Conservation (phyloP, 2,329 filamentous ascomycete genomes). For the Aspergillus japonicus region DNA sequence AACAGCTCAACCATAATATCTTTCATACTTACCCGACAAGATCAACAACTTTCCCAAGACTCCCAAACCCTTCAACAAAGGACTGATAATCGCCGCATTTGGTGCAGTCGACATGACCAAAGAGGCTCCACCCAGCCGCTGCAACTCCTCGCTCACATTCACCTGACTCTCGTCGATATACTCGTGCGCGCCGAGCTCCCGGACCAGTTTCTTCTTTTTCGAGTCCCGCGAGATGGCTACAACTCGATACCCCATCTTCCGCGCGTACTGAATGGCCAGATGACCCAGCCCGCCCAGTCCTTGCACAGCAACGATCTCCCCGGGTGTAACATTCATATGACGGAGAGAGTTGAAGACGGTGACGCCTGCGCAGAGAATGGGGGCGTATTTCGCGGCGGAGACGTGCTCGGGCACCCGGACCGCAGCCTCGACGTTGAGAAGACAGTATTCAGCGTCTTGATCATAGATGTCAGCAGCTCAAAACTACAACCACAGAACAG, state of each 20-base stretch:
- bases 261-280: constrained; percentile 54
- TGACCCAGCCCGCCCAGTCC: constrained; percentile 56
- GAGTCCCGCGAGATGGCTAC: constrained; percentile 52
- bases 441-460: constrained; percentile 40
- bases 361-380: constrained; percentile 53
- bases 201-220: constrained; percentile 55
- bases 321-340: constrained; percentile 47
- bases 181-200: constrained; percentile 56
- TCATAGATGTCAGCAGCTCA: background rate
- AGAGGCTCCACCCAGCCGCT: constrained; percentile 37
- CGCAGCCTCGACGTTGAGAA: constrained; percentile 38
- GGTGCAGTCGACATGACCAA: constrained; percentile 42
- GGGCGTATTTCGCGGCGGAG: constrained; percentile 46
- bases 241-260: constrained; percentile 53
- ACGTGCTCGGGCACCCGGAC: constrained; percentile 50
- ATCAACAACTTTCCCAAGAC: constrained; percentile 37
- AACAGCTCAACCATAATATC: background rate
- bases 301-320: constrained; percentile 52
- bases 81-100: constrained; percentile 32
- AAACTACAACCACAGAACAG: background rate
- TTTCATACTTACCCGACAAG: constrained; percentile 31
- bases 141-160: constrained; percentile 33
- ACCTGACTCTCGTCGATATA: constrained; percentile 47
- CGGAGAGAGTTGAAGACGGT: constrained; percentile 53
- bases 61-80: constrained; percentile 36